Percentiles rank a stretch among this genome's conserved stretches.
Evolutionary conservation across 805 yeast species (phyloP).

Genomic region (Monosporozyma solicola): DNA sequence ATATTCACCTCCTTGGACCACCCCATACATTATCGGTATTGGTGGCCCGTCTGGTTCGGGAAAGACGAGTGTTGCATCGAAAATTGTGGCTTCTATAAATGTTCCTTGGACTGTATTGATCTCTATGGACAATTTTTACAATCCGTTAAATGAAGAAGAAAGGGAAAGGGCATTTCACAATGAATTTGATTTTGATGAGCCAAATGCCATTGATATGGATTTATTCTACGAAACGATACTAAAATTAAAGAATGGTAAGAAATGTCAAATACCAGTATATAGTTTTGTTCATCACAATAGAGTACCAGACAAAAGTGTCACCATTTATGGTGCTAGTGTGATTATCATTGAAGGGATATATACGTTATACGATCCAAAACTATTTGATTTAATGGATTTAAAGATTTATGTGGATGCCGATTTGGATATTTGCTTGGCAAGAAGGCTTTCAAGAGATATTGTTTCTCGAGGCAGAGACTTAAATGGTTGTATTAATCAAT

Average conservation of each 20-base stretch:
- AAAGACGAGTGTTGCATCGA: conserved; percentile 83
- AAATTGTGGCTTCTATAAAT: conserved; percentile 64
- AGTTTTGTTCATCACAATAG: conserved; percentile 56
- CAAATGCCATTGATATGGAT: conserved; percentile 77
- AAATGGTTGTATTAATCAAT: conserved; percentile 73
- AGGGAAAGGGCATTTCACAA: conserved; percentile 54
- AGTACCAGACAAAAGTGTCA: conserved; percentile 54
- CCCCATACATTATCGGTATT: conserved; percentile 78
- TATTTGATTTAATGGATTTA: conserved; percentile 70
- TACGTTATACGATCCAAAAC: conserved; percentile 61
- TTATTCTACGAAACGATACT: conserved; percentile 52
- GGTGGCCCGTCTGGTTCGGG: conserved; percentile 90
- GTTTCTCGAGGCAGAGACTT: conserved; percentile 79
- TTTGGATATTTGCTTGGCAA: conserved; percentile 81
- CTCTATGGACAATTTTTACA: conserved; percentile 87
- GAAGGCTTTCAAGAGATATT: conserved; percentile 82
- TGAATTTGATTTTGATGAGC: conserved; percentile 80
- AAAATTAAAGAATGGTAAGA: conserved; percentile 61
- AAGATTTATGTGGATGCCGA: conserved; percentile 92
- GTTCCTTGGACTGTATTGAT: conserved; percentile 92
- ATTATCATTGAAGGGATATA: conserved; percentile 88
- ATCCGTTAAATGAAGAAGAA: conserved; percentile 57
- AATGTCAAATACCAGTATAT: conserved; percentile 58
- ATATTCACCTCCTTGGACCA: conserved; percentile 81
- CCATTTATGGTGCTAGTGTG: conserved; percentile 90